phyloP scores from a whole-genome alignment of 2,329 filamentous ascomycete genomes.

The Microcyclospora pomicola region DNA sequence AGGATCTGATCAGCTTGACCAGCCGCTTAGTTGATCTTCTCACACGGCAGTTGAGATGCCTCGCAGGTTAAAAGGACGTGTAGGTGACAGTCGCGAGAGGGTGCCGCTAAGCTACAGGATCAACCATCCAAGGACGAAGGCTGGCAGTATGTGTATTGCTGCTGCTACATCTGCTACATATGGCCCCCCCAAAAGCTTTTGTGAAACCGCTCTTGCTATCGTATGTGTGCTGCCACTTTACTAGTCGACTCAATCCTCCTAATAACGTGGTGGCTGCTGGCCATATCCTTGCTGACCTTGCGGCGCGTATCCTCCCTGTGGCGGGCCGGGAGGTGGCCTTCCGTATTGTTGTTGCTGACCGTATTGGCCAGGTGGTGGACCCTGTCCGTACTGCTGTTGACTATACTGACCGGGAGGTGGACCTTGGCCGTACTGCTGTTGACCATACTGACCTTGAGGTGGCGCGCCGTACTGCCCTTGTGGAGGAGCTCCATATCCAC shows the following conservation, averaged over 20 bases:
- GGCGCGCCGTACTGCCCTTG: constrained; percentile 17
- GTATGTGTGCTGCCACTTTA: too few relatives aligned
- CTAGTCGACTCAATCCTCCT: neutral
- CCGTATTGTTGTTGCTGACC: constrained; percentile 6
- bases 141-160: too few relatives aligned
- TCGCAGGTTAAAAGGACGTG: too few relatives aligned
- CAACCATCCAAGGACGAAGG: too few relatives aligned
- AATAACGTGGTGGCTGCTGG: constrained; percentile 4
- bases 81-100: too few relatives aligned
- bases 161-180: too few relatives aligned
- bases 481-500: constrained; percentile 20
- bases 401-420: constrained; percentile 15
- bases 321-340: constrained; percentile 1
- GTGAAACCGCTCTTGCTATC: too few relatives aligned
- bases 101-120: too few relatives aligned
- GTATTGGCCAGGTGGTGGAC: constrained; percentile 10
- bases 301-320: constrained; percentile 1
- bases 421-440: constrained; percentile 13
- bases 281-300: constrained; percentile 2
- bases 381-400: constrained; percentile 8
- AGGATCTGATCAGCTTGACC: too few relatives aligned
- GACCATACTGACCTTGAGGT: constrained; percentile 13
- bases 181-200: too few relatives aligned
- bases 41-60: too few relatives aligned
- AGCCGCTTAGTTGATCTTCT: too few relatives aligned